Conservation (phyloP, 805 yeast genomes). For the Pichia manshurica region DNA sequence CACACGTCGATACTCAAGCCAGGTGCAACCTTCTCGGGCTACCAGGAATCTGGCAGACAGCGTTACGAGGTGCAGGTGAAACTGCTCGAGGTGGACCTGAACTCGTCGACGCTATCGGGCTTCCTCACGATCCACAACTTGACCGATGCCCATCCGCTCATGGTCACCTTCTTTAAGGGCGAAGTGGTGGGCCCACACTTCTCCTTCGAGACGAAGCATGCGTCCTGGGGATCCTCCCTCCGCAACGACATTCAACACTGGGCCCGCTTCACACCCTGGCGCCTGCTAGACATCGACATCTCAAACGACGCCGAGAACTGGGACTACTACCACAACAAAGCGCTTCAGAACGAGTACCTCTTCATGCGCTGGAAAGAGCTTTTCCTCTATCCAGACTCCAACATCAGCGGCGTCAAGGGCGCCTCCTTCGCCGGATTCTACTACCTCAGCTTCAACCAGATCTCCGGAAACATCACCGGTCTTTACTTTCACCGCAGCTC, state of each 20-base stretch:
- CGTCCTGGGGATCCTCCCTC: conserved; percentile 46
- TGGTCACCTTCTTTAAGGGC: conserved; percentile 68
- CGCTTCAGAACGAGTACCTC: conserved; percentile 40
- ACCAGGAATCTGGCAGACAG: conserved; percentile 63
- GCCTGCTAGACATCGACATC: conserved; percentile 28
- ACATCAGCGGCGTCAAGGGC: conserved; percentile 51
- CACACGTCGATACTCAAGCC: conserved; percentile 45
- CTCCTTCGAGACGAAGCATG: conserved; percentile 54
- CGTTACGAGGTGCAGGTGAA: conserved; percentile 66
- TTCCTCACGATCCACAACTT: conserved; percentile 61
- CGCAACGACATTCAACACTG: conserved; percentile 59
- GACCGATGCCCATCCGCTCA: conserved; percentile 54
- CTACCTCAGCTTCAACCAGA: conserved; percentile 75
- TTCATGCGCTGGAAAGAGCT: conserved; percentile 96
- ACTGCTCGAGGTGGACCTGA: conserved; percentile 61
- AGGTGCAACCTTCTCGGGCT: conserved; percentile 57
- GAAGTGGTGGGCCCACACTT: conserved; percentile 59
- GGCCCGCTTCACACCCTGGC: conserved; percentile 43
- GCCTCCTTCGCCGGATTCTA: conserved; percentile 94
- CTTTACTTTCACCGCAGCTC: conserved; percentile 76
- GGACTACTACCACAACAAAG: conserved; percentile 22
- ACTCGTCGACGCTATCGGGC: conserved; percentile 48
- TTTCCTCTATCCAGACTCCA: conserved; percentile 76
- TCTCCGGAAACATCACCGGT: conserved; percentile 71
- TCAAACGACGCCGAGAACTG: conserved; percentile 27